Percentiles rank a stretch among this genome's conserved stretches.
These are phyloP conservation scores for Chrysoporthe puriensis DNA, from an alignment of 2,329 filamentous ascomycete species.

Conservation along the genomic window DNA sequence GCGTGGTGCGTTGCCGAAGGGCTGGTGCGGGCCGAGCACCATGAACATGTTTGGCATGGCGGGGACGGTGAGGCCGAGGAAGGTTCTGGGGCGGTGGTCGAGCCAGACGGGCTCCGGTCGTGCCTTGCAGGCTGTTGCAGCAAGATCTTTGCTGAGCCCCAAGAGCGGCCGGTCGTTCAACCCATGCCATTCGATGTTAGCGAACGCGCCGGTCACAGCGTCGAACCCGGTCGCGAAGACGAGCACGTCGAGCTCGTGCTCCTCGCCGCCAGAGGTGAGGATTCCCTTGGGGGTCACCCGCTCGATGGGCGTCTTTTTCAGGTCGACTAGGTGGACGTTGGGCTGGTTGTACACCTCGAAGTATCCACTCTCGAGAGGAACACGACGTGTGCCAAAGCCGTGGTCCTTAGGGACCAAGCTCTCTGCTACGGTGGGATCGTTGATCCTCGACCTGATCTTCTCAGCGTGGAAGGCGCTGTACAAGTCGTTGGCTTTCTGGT, in stretches of 20 bases:
- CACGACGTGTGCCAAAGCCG: slow-evolving; percentile 47
- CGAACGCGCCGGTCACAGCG: slow-evolving; percentile 31
- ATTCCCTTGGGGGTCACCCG: slow-evolving; percentile 37
- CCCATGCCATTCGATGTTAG: slow-evolving; percentile 25
- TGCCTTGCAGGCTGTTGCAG: not conserved
- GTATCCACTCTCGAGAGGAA: slow-evolving; percentile 48
- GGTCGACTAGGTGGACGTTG: slow-evolving; percentile 42
- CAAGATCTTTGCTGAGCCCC: slow-evolving; percentile 25
- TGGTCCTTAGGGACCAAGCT: slow-evolving; percentile 47
- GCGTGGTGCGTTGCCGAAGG: slow-evolving; percentile 28
- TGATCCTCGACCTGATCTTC: slow-evolving; percentile 46
- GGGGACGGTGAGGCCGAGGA: slow-evolving; percentile 27
- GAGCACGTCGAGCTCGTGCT: slow-evolving; percentile 38
- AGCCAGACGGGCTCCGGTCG: not conserved
- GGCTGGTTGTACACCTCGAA: slow-evolving; percentile 45
- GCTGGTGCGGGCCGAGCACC: slow-evolving; percentile 33
- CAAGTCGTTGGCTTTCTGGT: slow-evolving; percentile 21
- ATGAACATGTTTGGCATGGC: slow-evolving; percentile 40
- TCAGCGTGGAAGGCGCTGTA: slow-evolving; percentile 30
- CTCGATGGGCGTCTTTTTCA: slow-evolving; percentile 28
- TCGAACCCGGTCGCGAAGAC: slow-evolving; percentile 42
- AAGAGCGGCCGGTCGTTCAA: slow-evolving; percentile 29
- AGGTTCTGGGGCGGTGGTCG: slow-evolving; percentile 27
- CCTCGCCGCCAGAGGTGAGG: slow-evolving; percentile 33
- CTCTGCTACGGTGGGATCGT: slow-evolving; percentile 47